Conservation (phyloP, 129 eudicot genomes). For the Saposhnikovia divaricata region DNA sequence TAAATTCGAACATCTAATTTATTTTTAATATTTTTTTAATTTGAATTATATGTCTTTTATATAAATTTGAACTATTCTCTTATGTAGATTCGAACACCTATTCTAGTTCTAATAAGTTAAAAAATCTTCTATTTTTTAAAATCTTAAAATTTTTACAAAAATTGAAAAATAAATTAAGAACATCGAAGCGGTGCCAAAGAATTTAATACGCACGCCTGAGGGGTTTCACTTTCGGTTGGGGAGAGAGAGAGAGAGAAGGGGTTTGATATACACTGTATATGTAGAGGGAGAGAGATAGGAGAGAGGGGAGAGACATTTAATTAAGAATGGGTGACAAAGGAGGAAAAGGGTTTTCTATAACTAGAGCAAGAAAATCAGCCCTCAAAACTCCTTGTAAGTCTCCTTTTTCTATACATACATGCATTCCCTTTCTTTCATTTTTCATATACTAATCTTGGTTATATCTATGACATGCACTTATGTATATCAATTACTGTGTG, state of each 20-base stretch:
- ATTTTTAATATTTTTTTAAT: too few species aligned
- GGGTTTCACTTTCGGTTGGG: too few species aligned
- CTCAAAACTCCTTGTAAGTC: slow-evolving; percentile 32
- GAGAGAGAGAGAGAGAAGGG: background rate
- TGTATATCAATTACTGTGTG: background rate
- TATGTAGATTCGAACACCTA: too few species aligned
- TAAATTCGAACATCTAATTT: too few species aligned
- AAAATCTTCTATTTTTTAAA: too few species aligned
- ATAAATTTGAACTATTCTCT: too few species aligned
- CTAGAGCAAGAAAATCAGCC: slow-evolving; percentile 39
- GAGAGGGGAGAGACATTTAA: background rate
- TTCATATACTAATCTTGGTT: background rate
- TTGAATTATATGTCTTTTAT: too few species aligned
- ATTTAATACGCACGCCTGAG: background rate
- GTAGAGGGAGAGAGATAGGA: background rate
- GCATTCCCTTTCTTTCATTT: slow-evolving; percentile 2
- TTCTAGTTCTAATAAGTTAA: too few species aligned
- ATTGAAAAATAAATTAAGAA: too few species aligned
- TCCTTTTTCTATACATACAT: background rate
- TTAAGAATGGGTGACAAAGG: slow-evolving; percentile 16
- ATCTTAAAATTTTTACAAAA: too few species aligned
- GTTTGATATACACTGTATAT: background rate
- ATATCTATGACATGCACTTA: background rate
- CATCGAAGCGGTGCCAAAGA: too few species aligned
- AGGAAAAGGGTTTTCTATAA: slow-evolving; percentile 26